Evolutionary conservation across 2,329 filamentous ascomycete genomes (phyloP).

Genomic region (Diaporthe vaccinii): DNA sequence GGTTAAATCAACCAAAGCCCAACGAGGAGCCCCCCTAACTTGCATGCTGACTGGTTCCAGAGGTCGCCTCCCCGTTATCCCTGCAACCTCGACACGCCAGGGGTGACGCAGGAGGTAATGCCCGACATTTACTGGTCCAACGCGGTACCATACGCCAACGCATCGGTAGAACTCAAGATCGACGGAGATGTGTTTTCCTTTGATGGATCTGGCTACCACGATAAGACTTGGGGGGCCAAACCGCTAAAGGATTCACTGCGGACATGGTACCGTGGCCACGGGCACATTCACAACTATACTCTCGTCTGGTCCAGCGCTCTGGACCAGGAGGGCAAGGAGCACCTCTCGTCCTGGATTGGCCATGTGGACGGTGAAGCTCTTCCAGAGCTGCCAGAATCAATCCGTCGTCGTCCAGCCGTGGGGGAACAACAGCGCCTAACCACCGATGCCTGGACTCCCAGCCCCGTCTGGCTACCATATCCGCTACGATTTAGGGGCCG

Average conservation of each 20-base stretch:
- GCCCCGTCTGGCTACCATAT: neutral
- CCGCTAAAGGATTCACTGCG: neutral
- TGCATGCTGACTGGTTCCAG: neutral
- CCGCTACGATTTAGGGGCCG: neutral
- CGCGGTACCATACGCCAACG: neutral
- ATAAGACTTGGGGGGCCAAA: neutral
- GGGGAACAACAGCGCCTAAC: neutral
- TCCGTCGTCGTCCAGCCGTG: slow-evolving; percentile 9
- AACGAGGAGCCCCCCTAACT: too few relatives aligned
- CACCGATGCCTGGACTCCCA: neutral
- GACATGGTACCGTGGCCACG: neutral
- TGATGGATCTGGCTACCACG: neutral
- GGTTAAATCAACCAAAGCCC: fast-evolving
- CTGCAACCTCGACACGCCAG: neutral
- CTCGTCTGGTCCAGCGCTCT: slow-evolving; percentile 1
- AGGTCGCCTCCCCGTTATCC: neutral
- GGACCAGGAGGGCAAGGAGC: neutral
- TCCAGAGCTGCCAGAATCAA: neutral
- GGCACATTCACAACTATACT: neutral
- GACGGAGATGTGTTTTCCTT: neutral
- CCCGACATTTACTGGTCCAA: neutral
- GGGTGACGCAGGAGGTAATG: neutral
- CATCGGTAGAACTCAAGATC: neutral
- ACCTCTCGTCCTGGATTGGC: neutral
- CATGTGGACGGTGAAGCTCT: neutral